phyloP scores from a whole-genome alignment of 225 moss, liverwort and hornwort species.

The Physcomitrium patens region DNA sequence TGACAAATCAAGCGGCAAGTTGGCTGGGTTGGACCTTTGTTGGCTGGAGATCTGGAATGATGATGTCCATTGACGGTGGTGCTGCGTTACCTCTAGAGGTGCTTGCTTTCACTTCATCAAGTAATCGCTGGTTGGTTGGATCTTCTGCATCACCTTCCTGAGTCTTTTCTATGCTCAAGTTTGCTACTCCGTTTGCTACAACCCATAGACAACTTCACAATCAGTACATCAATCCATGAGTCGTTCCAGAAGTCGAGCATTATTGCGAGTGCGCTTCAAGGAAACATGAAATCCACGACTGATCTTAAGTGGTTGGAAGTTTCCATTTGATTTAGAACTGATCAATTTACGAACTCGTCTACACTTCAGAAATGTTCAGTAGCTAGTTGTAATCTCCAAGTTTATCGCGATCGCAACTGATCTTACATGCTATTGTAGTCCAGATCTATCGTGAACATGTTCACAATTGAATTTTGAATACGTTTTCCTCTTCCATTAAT shows the following conservation, averaged over 20 bases:
- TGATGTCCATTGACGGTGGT: conserved; percentile 6
- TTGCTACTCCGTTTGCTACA: conserved; percentile 22
- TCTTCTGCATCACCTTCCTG: not conserved
- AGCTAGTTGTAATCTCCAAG: too few species aligned
- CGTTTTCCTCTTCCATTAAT: too few species aligned
- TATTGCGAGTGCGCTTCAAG: too few species aligned
- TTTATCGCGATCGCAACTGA: too few species aligned
- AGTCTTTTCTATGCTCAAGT: not conserved
- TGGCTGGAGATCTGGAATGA: not conserved
- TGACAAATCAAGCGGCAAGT: not conserved
- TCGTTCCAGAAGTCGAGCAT: not conserved
- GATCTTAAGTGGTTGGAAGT: too few species aligned
- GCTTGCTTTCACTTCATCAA: conserved; percentile 9
- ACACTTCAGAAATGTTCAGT: too few species aligned
- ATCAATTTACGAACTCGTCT: too few species aligned
- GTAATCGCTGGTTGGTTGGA: not conserved
- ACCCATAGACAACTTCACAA: conserved; percentile 1
- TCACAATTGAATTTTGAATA: not conserved
- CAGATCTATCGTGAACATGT: too few species aligned
- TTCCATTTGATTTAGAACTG: too few species aligned
- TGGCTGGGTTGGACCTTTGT: conserved; percentile 20
- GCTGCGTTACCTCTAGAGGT: not conserved
- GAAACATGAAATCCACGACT: too few species aligned
- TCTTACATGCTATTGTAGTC: too few species aligned
- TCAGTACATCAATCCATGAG: not conserved